These are phyloP conservation scores for Fusarium lateritium DNA, from an alignment of 2,329 filamentous ascomycete species.

Conservation along the genomic window DNA sequence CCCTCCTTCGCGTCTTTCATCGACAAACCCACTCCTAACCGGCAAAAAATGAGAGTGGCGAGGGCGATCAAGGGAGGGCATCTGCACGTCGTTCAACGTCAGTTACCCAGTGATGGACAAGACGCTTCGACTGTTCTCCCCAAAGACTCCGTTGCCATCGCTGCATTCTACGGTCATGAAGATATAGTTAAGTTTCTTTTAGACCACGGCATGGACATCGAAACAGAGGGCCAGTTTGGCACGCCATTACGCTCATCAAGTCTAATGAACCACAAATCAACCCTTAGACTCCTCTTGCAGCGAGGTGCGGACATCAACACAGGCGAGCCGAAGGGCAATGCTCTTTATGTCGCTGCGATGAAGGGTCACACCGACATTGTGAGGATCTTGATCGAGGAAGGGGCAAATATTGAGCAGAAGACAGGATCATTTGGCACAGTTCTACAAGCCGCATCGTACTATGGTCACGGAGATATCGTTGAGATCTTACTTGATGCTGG, in stretches of 20 bases:
- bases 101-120: fast-evolving
- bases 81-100: neutral
- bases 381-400: neutral
- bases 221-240: constrained; percentile 21
- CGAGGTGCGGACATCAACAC: neutral
- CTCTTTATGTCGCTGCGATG: constrained; percentile 11
- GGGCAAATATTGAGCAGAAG: constrained; percentile 9
- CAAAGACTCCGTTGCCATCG: constrained; percentile 10
- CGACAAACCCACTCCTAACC: neutral
- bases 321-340: constrained; percentile 1
- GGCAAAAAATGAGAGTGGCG: neutral
- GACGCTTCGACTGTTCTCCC: neutral
- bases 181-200: constrained; percentile 8
- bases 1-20: neutral
- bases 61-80: constrained; percentile 17
- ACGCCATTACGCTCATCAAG: constrained; percentile 18
- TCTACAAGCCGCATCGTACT: constrained; percentile 20
- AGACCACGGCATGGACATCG: constrained; percentile 8
- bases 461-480: constrained; percentile 1
- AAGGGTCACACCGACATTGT: constrained; percentile 10
- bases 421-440: neutral
- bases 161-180: neutral
- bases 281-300: constrained; percentile 11
- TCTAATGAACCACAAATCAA: constrained; percentile 7
- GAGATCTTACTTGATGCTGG: constrained; percentile 11